A percentile compares a stretch with the other conserved stretches of the same genome.
Evolutionary conservation across 305 asterid genomes (phyloP).

Genomic region (Rubia peregrina): DNA sequence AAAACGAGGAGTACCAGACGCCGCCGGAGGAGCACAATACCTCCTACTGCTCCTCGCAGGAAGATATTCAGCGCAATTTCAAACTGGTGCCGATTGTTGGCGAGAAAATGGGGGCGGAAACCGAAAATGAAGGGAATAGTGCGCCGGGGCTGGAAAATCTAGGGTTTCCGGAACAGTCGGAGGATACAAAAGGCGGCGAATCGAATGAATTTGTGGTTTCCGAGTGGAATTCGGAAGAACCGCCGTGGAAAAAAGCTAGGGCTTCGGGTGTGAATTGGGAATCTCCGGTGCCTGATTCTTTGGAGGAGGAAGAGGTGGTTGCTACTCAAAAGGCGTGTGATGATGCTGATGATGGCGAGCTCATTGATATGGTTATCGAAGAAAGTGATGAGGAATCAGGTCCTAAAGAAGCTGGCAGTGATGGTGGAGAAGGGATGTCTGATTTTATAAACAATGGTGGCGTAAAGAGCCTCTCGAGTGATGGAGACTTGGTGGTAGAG

Average conservation of each 20-base stretch:
- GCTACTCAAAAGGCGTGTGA: neutral
- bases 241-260: constrained; percentile 21
- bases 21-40: constrained; percentile 42
- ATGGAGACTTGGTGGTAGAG: constrained; percentile 8
- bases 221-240: constrained; percentile 15
- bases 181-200: neutral
- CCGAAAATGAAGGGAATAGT: neutral
- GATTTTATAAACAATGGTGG: constrained; percentile 6
- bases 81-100: neutral
- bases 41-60: constrained; percentile 28
- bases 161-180: constrained; percentile 12
- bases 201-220: constrained; percentile 18
- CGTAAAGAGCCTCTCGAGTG: neutral
- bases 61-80: constrained; percentile 17
- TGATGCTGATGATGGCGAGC: constrained; percentile 12
- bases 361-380: constrained; percentile 19
- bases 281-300: constrained; percentile 13
- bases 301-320: constrained; percentile 3
- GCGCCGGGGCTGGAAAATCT: constrained; percentile 4
- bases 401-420: constrained; percentile 2
- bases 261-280: constrained; percentile 18
- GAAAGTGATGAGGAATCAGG: constrained; percentile 16
- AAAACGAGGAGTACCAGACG: constrained; percentile 29
- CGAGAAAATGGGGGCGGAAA: neutral
- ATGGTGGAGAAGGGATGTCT: neutral